Evolutionary conservation across 768 basidiomycete genomes (phyloP), one percentile per base, ranked within the genome.

Genomic region (Clitopilus hobsonii): DNA sequence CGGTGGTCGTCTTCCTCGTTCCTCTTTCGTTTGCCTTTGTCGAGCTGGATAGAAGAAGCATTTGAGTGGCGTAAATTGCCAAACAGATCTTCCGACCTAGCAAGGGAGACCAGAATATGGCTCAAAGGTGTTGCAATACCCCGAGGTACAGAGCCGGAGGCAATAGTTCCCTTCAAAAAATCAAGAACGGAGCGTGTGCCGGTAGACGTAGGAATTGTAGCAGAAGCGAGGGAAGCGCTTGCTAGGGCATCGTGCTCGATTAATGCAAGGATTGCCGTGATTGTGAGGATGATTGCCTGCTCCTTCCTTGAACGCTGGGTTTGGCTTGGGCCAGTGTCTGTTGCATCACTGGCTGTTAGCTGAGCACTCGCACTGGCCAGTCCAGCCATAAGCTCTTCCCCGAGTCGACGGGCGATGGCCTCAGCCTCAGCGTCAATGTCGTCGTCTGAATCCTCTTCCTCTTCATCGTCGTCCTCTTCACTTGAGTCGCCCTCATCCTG

Each of bases 371-470:
- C 41, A 45, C n/a, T 45, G 22, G 41, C 36, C 5, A 86, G 61
- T 89, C 87, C 2, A 88, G 89, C 82, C 84, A 86, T 5, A 91
- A 74, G 41, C 56, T 91, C 83, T 59, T 87, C 87, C n/a, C 86
- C 84, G 26, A 92, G 70, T 24, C 85, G 74, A 47, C 85, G 78
- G 4, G 87, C 87, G 60, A 89, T 88, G 61, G 85, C 88, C 58
- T 86, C 81, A 2, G 88, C 88, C 55, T 89, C 84, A 4, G 85
- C 86, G 23, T 85, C 82, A 22, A 81, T 79, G 62, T 81, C 80
- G 23, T 81, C 80, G 30, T 85, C 83, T 2, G 82, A 83, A 16
- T 83, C 83, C 3, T 83, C 81, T 6, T 81, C 80, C 1, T 77
- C 78, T 20, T 75, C 72, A 1, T 75, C 79, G 26, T 72, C 70